Percentiles rank a stretch among this genome's conserved stretches.
Evolutionary conservation across 2,329 filamentous ascomycete genomes (phyloP).

Genomic region (Zelopaecilomyces penicillatus): DNA sequence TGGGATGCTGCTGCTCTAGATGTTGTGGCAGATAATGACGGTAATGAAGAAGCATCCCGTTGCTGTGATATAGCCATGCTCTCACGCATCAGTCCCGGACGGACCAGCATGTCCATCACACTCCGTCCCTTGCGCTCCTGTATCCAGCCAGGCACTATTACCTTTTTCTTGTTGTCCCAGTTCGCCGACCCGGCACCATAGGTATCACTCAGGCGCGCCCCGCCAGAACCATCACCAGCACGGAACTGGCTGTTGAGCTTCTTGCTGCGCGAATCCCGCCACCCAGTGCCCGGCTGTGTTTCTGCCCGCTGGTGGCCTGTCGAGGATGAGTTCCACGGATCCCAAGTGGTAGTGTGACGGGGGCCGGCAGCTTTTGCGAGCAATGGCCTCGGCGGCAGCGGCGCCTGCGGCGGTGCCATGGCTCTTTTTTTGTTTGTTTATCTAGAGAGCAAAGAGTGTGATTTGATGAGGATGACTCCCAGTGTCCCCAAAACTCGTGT

Average conservation of each 20-base stretch:
- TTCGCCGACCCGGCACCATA: constrained; percentile 56
- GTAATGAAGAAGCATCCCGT: not conserved
- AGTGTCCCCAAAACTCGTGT: no score
- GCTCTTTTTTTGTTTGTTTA: not conserved
- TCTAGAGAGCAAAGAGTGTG: not conserved
- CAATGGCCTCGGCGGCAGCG: constrained; percentile 4
- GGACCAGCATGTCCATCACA: constrained; percentile 46
- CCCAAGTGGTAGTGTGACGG: constrained; percentile 40
- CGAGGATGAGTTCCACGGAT: constrained; percentile 65
- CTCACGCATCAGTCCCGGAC: constrained; percentile 24
- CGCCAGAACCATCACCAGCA: constrained; percentile 43
- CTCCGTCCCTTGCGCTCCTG: constrained; percentile 32
- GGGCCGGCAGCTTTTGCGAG: constrained; percentile 32
- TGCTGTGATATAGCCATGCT: constrained; percentile 7
- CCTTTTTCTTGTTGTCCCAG: constrained; percentile 37
- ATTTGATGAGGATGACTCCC: no score
- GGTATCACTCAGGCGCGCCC: constrained; percentile 53
- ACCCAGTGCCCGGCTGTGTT: constrained; percentile 52
- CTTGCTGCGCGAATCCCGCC: constrained; percentile 60
- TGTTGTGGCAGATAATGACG: not conserved
- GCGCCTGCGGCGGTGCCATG: constrained; percentile 3
- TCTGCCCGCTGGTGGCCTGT: constrained; percentile 75
- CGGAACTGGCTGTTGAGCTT: constrained; percentile 66
- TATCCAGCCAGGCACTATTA: constrained; percentile 35
- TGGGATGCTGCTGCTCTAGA: not conserved